These are phyloP conservation scores for Epichloe glyceriae DNA, from an alignment of 2,329 filamentous ascomycete genomes.

Conservation along the genomic window DNA sequence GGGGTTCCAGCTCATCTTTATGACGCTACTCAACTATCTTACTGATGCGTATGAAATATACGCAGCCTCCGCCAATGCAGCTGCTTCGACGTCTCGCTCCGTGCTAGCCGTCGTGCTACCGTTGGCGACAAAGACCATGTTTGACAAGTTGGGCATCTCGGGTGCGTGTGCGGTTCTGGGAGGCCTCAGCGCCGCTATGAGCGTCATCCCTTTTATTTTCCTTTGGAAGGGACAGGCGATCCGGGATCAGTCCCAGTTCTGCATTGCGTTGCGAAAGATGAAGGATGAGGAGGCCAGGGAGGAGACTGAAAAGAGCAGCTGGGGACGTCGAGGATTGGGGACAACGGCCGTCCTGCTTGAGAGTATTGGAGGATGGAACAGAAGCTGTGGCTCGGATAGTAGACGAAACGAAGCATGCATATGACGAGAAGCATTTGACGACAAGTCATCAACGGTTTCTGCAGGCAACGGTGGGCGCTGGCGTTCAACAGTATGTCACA, in stretches of 20 bases:
- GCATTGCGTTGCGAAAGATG: constrained; percentile 40
- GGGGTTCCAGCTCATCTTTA: constrained; percentile 51
- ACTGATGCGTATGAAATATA: constrained; percentile 56
- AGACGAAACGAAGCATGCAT: background rate
- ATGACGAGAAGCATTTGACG: background rate
- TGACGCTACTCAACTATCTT: constrained; percentile 50
- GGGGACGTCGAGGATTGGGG: no score
- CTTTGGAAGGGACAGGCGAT: constrained; percentile 43
- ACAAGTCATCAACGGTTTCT: background rate
- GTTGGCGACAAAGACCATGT: constrained; percentile 39
- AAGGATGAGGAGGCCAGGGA: constrained; percentile 35
- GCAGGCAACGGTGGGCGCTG: background rate
- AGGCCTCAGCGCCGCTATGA: constrained; percentile 36
- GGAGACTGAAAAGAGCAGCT: constrained; percentile 11
- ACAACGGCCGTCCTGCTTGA: background rate
- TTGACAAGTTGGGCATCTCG: constrained; percentile 30
- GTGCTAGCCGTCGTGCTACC: constrained; percentile 71
- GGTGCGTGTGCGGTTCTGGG: constrained; percentile 41
- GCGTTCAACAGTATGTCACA: background rate
- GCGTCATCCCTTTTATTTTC: constrained; percentile 37
- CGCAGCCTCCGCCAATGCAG: constrained; percentile 65
- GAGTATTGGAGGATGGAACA: background rate
- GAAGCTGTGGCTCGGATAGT: background rate
- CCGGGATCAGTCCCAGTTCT: constrained; percentile 46
- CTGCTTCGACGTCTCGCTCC: constrained; percentile 80